A percentile compares a stretch with the other conserved stretches of the same genome.
phyloP scores from a whole-genome alignment of 177 flowering plant species.

The Telopea speciosissima region DNA sequence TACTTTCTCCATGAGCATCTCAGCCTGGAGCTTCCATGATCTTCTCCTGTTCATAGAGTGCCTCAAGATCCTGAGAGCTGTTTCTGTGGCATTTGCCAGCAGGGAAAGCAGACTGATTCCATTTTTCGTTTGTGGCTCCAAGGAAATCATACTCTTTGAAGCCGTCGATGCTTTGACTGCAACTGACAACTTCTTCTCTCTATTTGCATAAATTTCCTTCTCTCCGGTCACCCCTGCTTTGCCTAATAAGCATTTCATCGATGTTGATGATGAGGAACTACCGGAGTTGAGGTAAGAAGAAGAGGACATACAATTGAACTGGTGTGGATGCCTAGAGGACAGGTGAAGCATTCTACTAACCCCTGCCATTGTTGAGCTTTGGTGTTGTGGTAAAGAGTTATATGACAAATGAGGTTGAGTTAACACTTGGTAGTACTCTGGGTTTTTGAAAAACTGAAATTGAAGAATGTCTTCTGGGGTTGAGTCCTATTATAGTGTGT shows the following conservation, averaged over 20 bases:
- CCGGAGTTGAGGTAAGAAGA: constrained; percentile 11
- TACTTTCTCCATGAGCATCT: constrained; percentile 38
- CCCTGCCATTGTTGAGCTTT: constrained; percentile 21
- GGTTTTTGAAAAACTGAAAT: no score
- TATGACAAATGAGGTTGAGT: neutral
- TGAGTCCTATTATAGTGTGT: neutral
- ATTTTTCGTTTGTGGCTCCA: constrained; percentile 9
- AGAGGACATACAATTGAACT: neutral
- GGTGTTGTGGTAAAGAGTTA: neutral
- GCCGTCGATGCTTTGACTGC: constrained; percentile 18
- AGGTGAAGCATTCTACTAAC: constrained; percentile 22
- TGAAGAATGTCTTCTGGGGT: neutral
- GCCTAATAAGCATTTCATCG: constrained; percentile 12
- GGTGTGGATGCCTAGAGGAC: constrained; percentile 17
- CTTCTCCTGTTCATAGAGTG: constrained; percentile 16
- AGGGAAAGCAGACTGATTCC: constrained; percentile 15
- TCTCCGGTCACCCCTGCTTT: constrained; percentile 11
- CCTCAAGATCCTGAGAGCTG: constrained; percentile 14
- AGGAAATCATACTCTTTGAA: constrained; percentile 15
- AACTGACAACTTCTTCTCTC: constrained; percentile 17
- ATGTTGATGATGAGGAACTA: neutral
- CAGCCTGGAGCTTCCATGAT: constrained; percentile 24
- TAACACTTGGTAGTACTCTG: no score
- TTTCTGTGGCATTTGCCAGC: constrained; percentile 9
- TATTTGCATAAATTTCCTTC: constrained; percentile 8